These are phyloP conservation scores for Pleoardoris graminearum DNA, from an alignment of 2,329 filamentous ascomycete species.

Conservation along the genomic window DNA sequence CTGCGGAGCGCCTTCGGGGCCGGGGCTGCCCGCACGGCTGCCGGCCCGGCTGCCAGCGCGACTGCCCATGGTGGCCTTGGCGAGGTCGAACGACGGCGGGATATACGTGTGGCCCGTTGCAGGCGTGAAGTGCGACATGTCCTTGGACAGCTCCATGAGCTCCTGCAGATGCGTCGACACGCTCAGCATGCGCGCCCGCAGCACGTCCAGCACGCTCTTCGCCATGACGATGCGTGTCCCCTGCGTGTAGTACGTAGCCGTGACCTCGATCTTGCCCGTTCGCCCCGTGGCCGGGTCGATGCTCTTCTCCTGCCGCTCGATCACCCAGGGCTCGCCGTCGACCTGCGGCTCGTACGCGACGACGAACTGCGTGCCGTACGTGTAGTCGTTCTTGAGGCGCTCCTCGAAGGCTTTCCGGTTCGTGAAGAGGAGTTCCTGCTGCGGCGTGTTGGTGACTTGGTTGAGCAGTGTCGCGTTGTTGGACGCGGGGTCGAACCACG, in stretches of 20 bases:
- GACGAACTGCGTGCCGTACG: conserved; percentile 61
- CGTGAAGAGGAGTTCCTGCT: conserved; percentile 51
- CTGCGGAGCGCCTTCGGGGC: conserved; percentile 21
- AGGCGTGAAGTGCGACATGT: conserved; percentile 61
- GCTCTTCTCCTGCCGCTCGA: conserved; percentile 58
- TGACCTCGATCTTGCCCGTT: conserved; percentile 54
- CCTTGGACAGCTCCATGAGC: conserved; percentile 57
- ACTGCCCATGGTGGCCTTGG: conserved; percentile 23
- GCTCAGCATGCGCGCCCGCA: conserved; percentile 59
- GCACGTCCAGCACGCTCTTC: conserved; percentile 61
- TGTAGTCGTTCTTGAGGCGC: conserved; percentile 54
- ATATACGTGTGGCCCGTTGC: conserved; percentile 64
- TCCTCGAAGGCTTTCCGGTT: conserved; percentile 62
- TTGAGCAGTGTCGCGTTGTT: conserved; percentile 61
- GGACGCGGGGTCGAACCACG: conserved; percentile 64
- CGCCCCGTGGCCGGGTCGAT: conserved; percentile 48
- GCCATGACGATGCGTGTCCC: conserved; percentile 65
- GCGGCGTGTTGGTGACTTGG: conserved; percentile 55
- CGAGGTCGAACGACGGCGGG: conserved; percentile 51
- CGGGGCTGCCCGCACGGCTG: conserved; percentile 34
- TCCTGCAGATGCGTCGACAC: conserved; percentile 60
- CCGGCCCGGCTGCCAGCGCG: conserved; percentile 31
- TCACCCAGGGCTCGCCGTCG: conserved; percentile 60
- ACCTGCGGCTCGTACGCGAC: conserved; percentile 60
- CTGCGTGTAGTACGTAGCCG: conserved; percentile 65